These are phyloP conservation scores for Lumnitzera littorea DNA, from an alignment of 345 rosid species.

Conservation along the genomic window DNA sequence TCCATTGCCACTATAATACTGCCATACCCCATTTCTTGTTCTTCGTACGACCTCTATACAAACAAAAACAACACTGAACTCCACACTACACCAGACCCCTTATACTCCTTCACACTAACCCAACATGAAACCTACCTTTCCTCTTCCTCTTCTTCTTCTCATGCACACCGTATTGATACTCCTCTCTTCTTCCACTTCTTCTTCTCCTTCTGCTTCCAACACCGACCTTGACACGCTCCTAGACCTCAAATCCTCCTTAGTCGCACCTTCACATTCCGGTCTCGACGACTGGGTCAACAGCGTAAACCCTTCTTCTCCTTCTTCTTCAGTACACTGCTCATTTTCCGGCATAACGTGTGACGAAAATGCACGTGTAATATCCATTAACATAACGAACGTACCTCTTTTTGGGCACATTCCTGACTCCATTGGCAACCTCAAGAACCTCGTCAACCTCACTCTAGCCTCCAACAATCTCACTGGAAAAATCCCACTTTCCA, in stretches of 20 bases:
- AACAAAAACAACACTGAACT: not conserved
- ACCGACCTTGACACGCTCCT: constrained; percentile 52
- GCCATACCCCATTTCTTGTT: constrained; percentile 12
- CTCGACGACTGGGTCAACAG: constrained; percentile 55
- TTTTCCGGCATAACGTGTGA: constrained; percentile 83
- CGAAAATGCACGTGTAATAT: constrained; percentile 36
- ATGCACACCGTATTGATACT: not conserved
- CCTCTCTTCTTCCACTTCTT: constrained; percentile 1
- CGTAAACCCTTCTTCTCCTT: constrained; percentile 28
- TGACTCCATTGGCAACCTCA: constrained; percentile 57
- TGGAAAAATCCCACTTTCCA: constrained; percentile 47
- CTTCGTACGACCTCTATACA: not conserved
- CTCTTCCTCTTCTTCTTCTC: too few species aligned
- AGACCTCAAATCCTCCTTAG: constrained; percentile 58
- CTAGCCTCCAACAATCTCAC: constrained; percentile 40
- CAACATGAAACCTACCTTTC: too few species aligned
- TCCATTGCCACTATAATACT: constrained; percentile 3
- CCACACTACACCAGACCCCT: not conserved
- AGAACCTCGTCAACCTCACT: constrained; percentile 57
- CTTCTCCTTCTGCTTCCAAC: constrained; percentile 13
- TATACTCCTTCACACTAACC: not conserved
- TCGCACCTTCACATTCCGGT: constrained; percentile 40
- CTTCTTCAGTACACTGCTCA: constrained; percentile 54
- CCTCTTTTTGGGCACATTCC: constrained; percentile 53
- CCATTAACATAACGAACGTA: constrained; percentile 46